Conservation (phyloP, 2,329 filamentous ascomycete species). For the Hypoxylon sp. region DNA sequence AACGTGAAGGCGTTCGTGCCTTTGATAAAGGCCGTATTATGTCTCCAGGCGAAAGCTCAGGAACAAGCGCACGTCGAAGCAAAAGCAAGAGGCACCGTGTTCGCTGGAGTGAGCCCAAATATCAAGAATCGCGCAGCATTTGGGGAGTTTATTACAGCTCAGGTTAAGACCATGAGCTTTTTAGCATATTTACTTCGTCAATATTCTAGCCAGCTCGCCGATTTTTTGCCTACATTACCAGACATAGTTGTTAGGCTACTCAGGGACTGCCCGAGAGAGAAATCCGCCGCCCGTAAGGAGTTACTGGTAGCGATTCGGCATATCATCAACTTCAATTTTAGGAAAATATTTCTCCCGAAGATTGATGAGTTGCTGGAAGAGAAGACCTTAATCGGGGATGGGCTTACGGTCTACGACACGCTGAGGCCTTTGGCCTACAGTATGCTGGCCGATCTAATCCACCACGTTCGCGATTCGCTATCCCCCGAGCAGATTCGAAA, state of each 20-base stretch:
- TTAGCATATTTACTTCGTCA: constrained; percentile 90
- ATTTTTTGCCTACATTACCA: constrained; percentile 86
- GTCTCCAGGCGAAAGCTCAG: constrained; percentile 91
- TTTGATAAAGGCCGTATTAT: constrained; percentile 87
- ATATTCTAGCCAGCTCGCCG: constrained; percentile 84
- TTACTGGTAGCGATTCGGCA: constrained; percentile 95
- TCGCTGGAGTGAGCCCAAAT: constrained; percentile 90
- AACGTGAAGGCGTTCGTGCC: constrained; percentile 95
- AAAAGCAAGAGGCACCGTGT: constrained; percentile 78
- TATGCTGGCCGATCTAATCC: constrained; percentile 97
- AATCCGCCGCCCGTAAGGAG: constrained; percentile 92
- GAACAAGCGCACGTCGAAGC: constrained; percentile 91
- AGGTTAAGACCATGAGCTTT: constrained; percentile 99
- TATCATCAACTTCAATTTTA: constrained; percentile 99
- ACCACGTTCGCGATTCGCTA: constrained; percentile 92
- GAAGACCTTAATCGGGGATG: constrained; percentile 92
- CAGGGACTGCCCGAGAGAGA: constrained; percentile 93
- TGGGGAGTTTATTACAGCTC: constrained; percentile 95
- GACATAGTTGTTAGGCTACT: constrained; percentile 89
- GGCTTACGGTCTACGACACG: constrained; percentile 94
- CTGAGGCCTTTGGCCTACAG: constrained; percentile 96
- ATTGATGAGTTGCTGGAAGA: constrained; percentile 96
- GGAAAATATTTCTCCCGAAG: constrained; percentile 91
- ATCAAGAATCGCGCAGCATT: constrained; percentile 95
- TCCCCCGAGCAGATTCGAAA: constrained; percentile 90